Conservation (phyloP, 2,329 filamentous ascomycete genomes). For the Nemania abortiva region DNA sequence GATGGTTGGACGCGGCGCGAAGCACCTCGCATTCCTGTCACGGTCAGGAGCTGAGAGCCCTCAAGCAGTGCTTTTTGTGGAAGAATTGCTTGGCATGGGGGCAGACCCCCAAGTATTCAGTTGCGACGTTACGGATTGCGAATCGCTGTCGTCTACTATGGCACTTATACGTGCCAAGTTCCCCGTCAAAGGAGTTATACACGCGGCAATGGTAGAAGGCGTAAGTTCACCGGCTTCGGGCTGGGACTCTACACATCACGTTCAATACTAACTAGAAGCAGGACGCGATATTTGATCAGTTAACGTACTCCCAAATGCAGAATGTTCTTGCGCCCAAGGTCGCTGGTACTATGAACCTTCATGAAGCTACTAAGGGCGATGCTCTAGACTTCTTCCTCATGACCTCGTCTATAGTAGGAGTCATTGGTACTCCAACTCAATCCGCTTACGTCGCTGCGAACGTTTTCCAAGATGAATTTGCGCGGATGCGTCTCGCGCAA, state of each 20-base stretch:
- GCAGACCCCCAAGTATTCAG: background rate
- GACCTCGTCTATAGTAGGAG: slow-evolving; percentile 21
- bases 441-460: slow-evolving; percentile 23
- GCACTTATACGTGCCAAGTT: background rate
- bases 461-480: slow-evolving; percentile 33
- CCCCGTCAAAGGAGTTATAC: slow-evolving; percentile 41
- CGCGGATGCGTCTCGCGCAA: slow-evolving; percentile 3
- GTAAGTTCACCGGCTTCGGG: slow-evolving; percentile 10
- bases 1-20: slow-evolving; percentile 51
- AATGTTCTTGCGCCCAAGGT: slow-evolving; percentile 31
- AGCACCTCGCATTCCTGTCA: slow-evolving; percentile 50
- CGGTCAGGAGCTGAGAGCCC: slow-evolving; percentile 45
- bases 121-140: slow-evolving; percentile 9
- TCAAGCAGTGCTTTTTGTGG: slow-evolving; percentile 37
- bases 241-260: too few relatives aligned
- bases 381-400: slow-evolving; percentile 37
- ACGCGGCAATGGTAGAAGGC: slow-evolving; percentile 43
- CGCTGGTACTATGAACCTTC: slow-evolving; percentile 26
- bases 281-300: slow-evolving; percentile 27
- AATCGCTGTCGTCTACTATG: background rate
- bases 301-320: slow-evolving; percentile 18
- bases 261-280: slow-evolving; percentile 16
- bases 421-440: slow-evolving; percentile 38
- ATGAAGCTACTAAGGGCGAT: slow-evolving; percentile 15
- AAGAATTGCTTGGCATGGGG: background rate